Percentiles rank a stretch among this genome's conserved stretches.
Evolutionary conservation across 805 yeast species (phyloP).

Genomic region (Metschnikowia kunwiensis): DNA sequence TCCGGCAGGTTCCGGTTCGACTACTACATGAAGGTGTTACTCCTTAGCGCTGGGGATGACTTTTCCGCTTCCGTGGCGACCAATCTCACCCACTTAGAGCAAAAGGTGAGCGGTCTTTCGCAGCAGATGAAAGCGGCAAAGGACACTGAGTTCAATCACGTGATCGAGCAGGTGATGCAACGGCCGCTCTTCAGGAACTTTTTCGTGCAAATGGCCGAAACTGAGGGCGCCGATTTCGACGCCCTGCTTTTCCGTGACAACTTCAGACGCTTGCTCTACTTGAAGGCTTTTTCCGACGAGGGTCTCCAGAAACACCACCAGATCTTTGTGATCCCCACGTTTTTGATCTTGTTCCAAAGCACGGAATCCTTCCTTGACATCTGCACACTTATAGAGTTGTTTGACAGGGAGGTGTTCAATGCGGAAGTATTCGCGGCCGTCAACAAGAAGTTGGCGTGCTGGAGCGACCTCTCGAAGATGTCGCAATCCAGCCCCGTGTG

Average conservation of each 20-base stretch:
- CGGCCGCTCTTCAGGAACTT: conserved; percentile 32
- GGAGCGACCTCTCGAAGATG: conserved; percentile 26
- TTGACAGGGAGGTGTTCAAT: conserved; percentile 32
- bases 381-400: conserved; percentile 31
- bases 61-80: conserved; percentile 18
- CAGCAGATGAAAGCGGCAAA: conserved; percentile 28
- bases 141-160: conserved; percentile 31
- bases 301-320: conserved; percentile 41
- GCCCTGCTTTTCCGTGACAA: conserved; percentile 19
- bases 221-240: conserved; percentile 5
- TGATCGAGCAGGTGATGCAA: conserved; percentile 23
- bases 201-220: conserved; percentile 17
- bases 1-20: conserved; percentile 27
- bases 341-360: conserved; percentile 29
- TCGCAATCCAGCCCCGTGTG: conserved; percentile 20
- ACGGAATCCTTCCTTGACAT: conserved; percentile 24
- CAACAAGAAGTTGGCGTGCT: conserved; percentile 26
- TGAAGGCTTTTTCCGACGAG: conserved; percentile 36
- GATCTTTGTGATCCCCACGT: conserved; percentile 36
- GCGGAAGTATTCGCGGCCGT: conserved; percentile 25
- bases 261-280: conserved; percentile 32
- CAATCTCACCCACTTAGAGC: conserved; percentile 20
- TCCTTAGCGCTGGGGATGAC: conserved; percentile 17
- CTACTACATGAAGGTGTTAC: conserved; percentile 28
- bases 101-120: conserved; percentile 26